Evolutionary conservation across 225 moss, liverwort and hornwort genomes (phyloP), one percentile per base, ranked within the genome.

Genomic region (Ulota crispa): DNA sequence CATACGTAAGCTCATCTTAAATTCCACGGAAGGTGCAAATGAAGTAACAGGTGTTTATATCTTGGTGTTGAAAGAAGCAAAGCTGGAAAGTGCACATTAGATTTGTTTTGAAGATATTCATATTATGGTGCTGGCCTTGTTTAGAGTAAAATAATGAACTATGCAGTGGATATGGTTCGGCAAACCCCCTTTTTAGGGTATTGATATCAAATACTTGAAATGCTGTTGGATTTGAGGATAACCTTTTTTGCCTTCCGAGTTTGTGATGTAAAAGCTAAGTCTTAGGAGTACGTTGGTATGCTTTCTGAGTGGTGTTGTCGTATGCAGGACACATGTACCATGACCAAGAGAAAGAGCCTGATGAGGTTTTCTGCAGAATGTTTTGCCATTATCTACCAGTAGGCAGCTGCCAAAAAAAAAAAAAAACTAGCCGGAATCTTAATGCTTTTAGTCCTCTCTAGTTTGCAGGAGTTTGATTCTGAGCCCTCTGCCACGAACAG

Each of bases 261-360:
- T 63, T 68, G 32, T 65, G 69, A 45, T 72, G 78, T 19, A 12
- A 53, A 12, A 53, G 64, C 43, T 39, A 26, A 37, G 47, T 57
- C 5, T 52, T 50, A 53, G 42, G 47, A 65, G 30, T 65, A 27
- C 56, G 56, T 72, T 60, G 27, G 18, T 75, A 39, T 74, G 12
- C 41, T 39, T 77, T 78, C 78, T 81, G 31, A 84, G 39, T 81
- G 39, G 24, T 73, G 28, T 28, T 84, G n/a, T 52, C 24, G 68
- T 73, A 64, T 75, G 84, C 84, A 87, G 81, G 81, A 57, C 63
- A 78, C 21, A 64, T 87, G 81, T 81, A 81, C 56, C 47, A 78
- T 78, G 81, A 84, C 45, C 30, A 73, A 69, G 64, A 87, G 77
- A 30, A 54, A 55, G 68, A 57, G 50, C 55, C 34, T 42, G 21